Percentiles rank a stretch among this genome's conserved stretches.
phyloP scores from a whole-genome alignment of 2,329 filamentous ascomycete species.

The Trichoderma breve region DNA sequence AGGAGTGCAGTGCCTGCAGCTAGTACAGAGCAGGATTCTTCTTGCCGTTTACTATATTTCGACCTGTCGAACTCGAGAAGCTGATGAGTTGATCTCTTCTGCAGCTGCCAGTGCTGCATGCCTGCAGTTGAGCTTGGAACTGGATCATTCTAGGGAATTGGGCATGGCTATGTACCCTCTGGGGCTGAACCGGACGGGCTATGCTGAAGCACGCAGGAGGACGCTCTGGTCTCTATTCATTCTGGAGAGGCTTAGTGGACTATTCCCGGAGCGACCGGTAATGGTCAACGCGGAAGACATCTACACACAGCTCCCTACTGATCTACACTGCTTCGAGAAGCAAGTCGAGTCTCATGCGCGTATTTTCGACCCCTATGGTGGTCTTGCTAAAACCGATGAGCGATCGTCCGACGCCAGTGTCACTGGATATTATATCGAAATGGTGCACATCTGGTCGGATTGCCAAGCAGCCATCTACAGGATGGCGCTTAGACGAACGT shows the following conservation, averaged over 20 bases:
- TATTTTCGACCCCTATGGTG: conserved; percentile 55
- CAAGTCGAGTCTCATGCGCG: conserved; percentile 57
- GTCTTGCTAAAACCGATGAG: conserved; percentile 25
- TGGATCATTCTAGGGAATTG: conserved; percentile 45
- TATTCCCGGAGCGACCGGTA: conserved; percentile 52
- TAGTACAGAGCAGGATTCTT: conserved; percentile 66
- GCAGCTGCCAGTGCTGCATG: conserved; percentile 60
- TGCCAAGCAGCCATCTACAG: conserved; percentile 58
- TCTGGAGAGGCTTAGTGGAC: conserved; percentile 64
- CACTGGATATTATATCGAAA: conserved; percentile 61
- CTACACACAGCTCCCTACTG: conserved; percentile 64
- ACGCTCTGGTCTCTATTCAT: conserved; percentile 72
- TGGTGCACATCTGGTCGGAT: conserved; percentile 64
- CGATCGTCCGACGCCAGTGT: conserved; percentile 52
- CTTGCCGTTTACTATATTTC: conserved; percentile 66
- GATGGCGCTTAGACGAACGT: conserved; percentile 31
- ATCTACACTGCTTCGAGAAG: conserved; percentile 59
- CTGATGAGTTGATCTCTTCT: conserved; percentile 62
- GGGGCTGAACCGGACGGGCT: conserved; percentile 54
- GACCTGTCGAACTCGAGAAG: conserved; percentile 55
- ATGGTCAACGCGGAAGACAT: conserved; percentile 63
- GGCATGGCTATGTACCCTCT: conserved; percentile 48
- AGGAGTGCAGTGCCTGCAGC: conserved; percentile 47
- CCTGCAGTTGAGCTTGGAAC: conserved; percentile 63
- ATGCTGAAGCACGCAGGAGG: conserved; percentile 65